These are phyloP conservation scores for Hygrocybe punicea DNA, from an alignment of 768 basidiomycete genomes.

Conservation along the genomic window DNA sequence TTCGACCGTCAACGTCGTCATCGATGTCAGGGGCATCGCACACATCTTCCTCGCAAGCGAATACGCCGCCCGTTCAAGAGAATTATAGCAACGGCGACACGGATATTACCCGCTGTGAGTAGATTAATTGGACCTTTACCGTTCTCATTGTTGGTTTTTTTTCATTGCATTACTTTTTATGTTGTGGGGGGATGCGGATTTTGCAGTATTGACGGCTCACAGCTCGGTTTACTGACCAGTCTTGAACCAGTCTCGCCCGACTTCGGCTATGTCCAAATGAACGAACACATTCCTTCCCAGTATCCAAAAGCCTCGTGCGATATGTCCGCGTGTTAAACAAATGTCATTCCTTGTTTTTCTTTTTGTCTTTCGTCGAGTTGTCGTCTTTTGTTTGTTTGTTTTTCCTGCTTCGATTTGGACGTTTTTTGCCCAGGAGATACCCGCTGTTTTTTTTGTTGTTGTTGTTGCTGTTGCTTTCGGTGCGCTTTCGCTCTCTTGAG, in stretches of 20 bases:
- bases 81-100: conserved; percentile 59
- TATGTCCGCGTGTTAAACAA: conserved; percentile 32
- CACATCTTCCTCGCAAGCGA: conserved; percentile 75
- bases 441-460: background rate
- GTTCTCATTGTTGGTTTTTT: conserved; percentile 4
- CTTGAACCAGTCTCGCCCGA: conserved; percentile 70
- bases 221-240: conserved; percentile 47
- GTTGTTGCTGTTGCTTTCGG: background rate
- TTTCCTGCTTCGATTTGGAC: background rate
- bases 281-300: conserved; percentile 65
- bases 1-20: conserved; percentile 74
- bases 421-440: background rate
- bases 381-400: conserved; percentile 10
- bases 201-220: conserved; percentile 29
- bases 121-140: conserved; percentile 7
- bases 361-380: conserved; percentile 12
- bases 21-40: conserved; percentile 74
- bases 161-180: conserved; percentile 17
- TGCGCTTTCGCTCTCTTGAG: background rate
- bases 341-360: conserved; percentile 11
- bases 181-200: conserved; percentile 1
- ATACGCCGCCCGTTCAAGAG: conserved; percentile 73
- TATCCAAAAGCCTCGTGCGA: conserved; percentile 58
- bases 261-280: conserved; percentile 81
- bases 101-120: conserved; percentile 84